Evolutionary conservation across 129 eudicot species (phyloP).

Genomic region (Helianthus tuberosus): DNA sequence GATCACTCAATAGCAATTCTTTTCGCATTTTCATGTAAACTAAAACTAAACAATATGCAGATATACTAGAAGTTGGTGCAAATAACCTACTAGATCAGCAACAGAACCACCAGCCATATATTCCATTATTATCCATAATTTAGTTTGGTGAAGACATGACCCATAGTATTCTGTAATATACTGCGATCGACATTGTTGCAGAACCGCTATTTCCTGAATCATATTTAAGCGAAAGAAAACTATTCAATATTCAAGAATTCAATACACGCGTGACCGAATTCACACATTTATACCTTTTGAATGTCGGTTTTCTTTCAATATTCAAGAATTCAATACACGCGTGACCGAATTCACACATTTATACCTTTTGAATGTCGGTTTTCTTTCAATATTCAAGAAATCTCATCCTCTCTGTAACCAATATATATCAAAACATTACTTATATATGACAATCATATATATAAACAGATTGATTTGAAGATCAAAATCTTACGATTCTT

Average conservation of each 20-base stretch:
- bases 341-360: constrained; percentile 1
- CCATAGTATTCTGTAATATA: constrained; percentile 97
- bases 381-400: constrained; percentile 60
- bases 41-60: neutral
- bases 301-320: constrained; percentile 63
- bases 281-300: constrained; percentile 65
- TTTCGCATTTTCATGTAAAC: neutral
- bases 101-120: constrained; percentile 99
- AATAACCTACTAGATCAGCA: constrained; percentile 87
- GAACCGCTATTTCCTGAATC: constrained; percentile 93
- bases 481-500: constrained; percentile 87
- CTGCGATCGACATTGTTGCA: constrained; percentile 86
- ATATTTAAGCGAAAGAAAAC: constrained; percentile 11
- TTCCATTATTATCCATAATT: constrained; percentile 97
- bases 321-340: constrained; percentile 1
- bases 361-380: constrained; percentile 97
- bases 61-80: constrained; percentile 23
- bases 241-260: constrained; percentile 7
- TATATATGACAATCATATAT: neutral
- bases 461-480: neutral
- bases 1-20: constrained; percentile 17
- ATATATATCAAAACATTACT: constrained; percentile 22
- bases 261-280: neutral
- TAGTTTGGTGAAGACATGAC: constrained; percentile 83
- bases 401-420: constrained; percentile 89